phyloP scores from a whole-genome alignment of 805 yeast species.

The Candida germanica region DNA sequence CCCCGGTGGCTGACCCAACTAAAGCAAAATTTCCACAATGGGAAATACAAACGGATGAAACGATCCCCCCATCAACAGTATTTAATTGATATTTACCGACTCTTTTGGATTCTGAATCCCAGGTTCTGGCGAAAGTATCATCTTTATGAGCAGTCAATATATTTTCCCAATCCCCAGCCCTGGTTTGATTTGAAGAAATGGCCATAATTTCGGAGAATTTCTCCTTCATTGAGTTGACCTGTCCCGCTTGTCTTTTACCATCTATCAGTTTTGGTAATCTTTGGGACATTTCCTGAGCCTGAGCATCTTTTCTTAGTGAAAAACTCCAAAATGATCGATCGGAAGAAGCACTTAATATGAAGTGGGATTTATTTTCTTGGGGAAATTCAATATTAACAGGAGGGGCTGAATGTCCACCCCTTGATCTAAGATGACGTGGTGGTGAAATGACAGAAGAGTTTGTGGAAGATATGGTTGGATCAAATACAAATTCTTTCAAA shows the following conservation, averaged over 20 bases:
- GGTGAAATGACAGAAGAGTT: conserved; percentile 71
- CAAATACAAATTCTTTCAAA: conserved; percentile 87
- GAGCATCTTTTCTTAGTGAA: conserved; percentile 93
- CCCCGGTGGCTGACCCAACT: conserved; percentile 85
- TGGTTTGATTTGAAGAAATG: conserved; percentile 67
- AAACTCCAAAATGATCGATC: conserved; percentile 89
- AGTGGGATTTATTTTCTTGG: conserved; percentile 73
- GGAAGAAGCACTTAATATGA: conserved; percentile 77
- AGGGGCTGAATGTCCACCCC: conserved; percentile 98
- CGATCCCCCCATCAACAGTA: conserved; percentile 77
- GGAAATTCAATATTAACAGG: conserved; percentile 76
- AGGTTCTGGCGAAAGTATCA: conserved; percentile 80
- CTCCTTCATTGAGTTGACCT: conserved; percentile 49
- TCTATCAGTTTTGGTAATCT: conserved; percentile 42
- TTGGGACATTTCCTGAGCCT: conserved; percentile 90
- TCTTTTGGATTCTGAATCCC: conserved; percentile 79
- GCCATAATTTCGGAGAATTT: conserved; percentile 74
- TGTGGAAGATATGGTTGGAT: conserved; percentile 74
- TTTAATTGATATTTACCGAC: conserved; percentile 70
- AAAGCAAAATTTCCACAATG: conserved; percentile 94
- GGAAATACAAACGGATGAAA: conserved; percentile 73
- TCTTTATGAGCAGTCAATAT: conserved; percentile 84
- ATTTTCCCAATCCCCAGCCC: conserved; percentile 93
- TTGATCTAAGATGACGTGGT: conserved; percentile 84
- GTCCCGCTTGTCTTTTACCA: conserved; percentile 52